phyloP scores from a whole-genome alignment of 2,329 filamentous ascomycete species.

The Tolypocladium tundrense region DNA sequence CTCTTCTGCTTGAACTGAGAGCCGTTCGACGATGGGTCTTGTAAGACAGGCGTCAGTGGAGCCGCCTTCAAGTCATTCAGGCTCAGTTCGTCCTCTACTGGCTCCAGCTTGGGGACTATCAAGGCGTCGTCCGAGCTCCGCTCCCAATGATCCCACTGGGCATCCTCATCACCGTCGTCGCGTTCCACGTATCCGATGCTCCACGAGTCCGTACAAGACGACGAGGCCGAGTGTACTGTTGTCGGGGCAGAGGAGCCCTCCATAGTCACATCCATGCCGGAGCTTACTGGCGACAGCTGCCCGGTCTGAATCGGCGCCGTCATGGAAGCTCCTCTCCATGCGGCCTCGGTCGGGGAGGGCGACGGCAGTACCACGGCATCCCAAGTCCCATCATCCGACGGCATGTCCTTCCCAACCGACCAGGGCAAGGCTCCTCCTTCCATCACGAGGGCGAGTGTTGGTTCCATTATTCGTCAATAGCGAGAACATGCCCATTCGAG shows the following conservation, averaged over 20 bases:
- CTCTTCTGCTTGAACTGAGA: conserved; percentile 42
- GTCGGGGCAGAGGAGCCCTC: conserved; percentile 29
- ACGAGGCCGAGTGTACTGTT: conserved; percentile 34
- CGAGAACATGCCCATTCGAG: conserved; percentile 26
- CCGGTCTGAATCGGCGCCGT: conserved; percentile 27
- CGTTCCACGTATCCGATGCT: conserved; percentile 28
- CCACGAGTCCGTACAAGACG: conserved; percentile 36
- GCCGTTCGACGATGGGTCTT: conserved; percentile 10
- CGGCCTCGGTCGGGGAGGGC: conserved; percentile 20
- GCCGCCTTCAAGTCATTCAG: conserved; percentile 41
- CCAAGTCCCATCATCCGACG: conserved; percentile 29
- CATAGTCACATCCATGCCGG: conserved; percentile 32
- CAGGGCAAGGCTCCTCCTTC: conserved; percentile 33
- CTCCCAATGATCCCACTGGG: conserved; percentile 42
- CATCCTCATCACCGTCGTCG: conserved; percentile 29
- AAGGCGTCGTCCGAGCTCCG: conserved; percentile 33
- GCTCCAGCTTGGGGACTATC: conserved; percentile 45
- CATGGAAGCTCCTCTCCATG: conserved; percentile 16
- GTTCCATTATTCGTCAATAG: conserved; percentile 38
- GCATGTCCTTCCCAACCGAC: conserved; percentile 34
- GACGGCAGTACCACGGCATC: conserved; percentile 17
- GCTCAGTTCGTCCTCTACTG: conserved; percentile 44
- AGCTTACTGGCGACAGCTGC: conserved; percentile 44
- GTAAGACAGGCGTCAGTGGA: conserved; percentile 11
- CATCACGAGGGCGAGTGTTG: conserved; percentile 28